Conservation (phyloP, 2,329 filamentous ascomycete species). For the Penicillium brasilianum region DNA sequence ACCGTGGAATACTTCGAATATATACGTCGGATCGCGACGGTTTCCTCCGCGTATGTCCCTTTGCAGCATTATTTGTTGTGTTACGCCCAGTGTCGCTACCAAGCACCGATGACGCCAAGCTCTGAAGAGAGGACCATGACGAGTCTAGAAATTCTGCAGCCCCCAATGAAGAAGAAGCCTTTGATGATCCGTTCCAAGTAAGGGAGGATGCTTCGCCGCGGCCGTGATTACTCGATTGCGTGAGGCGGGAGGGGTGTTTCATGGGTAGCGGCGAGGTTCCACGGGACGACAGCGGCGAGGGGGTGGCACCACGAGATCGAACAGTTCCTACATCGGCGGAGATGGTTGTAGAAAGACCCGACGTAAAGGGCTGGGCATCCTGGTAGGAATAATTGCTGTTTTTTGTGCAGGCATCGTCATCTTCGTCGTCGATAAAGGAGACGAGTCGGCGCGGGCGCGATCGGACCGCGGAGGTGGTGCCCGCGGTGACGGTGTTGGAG, state of each 20-base stretch:
- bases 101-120: slow-evolving; percentile 54
- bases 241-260: slow-evolving; percentile 43
- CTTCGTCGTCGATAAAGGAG: slow-evolving; percentile 48
- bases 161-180: slow-evolving; percentile 34
- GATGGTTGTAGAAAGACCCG: slow-evolving; percentile 37
- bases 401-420: slow-evolving; percentile 28
- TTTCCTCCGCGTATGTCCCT: slow-evolving; percentile 41
- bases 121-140: slow-evolving; percentile 56
- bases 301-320: slow-evolving; percentile 48
- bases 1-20: slow-evolving; percentile 33
- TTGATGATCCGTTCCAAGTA: slow-evolving; percentile 32
- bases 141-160: slow-evolving; percentile 50
- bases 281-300: slow-evolving; percentile 45
- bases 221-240: slow-evolving; percentile 31
- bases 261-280: slow-evolving; percentile 47
- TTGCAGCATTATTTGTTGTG: slow-evolving; percentile 34
- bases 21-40: slow-evolving; percentile 44
- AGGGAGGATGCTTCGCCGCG: slow-evolving; percentile 31
- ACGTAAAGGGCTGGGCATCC: slow-evolving; percentile 35
- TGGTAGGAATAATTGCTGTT: slow-evolving; percentile 32
- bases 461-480: slow-evolving; percentile 47
- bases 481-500: slow-evolving; percentile 40
- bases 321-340: slow-evolving; percentile 28
- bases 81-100: slow-evolving; percentile 45
- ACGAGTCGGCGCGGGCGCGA: slow-evolving; percentile 51